Base-by-base conservation (phyloP, 2,329 filamentous ascomycete species). In the Ceratocystis papillata region DNA sequence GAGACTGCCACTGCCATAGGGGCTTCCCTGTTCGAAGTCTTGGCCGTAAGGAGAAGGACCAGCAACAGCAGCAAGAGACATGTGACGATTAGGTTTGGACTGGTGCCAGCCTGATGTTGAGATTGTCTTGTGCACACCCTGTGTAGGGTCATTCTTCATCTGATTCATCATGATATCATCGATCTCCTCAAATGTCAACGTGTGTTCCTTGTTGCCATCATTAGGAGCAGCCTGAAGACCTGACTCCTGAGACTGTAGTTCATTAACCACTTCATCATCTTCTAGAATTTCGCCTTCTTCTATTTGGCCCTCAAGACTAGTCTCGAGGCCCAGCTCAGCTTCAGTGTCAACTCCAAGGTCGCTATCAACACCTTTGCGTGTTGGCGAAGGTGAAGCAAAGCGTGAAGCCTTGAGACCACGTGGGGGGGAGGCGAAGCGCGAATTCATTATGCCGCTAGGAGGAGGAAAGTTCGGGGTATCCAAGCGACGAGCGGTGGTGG, bases 121-220 rank as follows among this genome's bases (percentile, higher is more conserved):
- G 46, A 67, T 77, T 6, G 77, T 77, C 71, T 85, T 86, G 72
- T 90, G 89, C 67, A 90, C 83, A 12, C 89, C 89, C 73, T 88
- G 83, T 63, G 87, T 85, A 1, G 87, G 88, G 70, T 90, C 85
- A 61, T 80, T 83, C 71, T 90, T 87, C 71, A 96, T 82, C 68
- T 94, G 87, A 69, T 87, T 84, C 90, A 97, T 96, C 90, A 97
- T 96, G 64, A 96, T 86, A 57, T 88, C 90, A 77, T 96, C 92
- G 71, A 96, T 92, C 73, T 96, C 91, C 70, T 93, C 87, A 71
- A 89, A 89, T 0, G 86, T 83, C 5, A 78, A 79, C 15, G 20
- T 41, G 12, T 20, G 12, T 2, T 69, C 79, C 78, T 22, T 72
- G 3, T 70, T 69, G 4, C 15, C 25, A 25, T 71, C 69, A n/a